Base-by-base conservation (phyloP, 306 rosid genomes). In the Trifolium fragiferum region DNA sequence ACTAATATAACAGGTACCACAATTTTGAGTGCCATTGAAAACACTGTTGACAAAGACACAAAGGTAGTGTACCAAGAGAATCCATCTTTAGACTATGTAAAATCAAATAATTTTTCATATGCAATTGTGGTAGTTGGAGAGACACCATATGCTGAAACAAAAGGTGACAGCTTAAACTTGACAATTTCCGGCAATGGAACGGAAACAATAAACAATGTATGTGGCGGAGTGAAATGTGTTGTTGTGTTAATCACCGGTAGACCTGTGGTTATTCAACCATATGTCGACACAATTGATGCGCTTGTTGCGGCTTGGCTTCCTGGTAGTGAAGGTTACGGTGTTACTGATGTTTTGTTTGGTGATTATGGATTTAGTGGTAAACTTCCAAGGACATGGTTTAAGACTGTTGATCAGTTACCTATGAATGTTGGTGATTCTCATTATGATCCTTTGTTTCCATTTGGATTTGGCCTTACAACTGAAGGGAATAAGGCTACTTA, bases 231-330 rank as follows among this genome's bases (percentile, higher is more conserved):
- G 13, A 82, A 68, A 54, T 82, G 86, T 19, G 82, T 78, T 7
- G 77, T 55, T 16, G 63, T 82, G 5, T 7, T 82, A 10, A 53
- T 82, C 58, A 73, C 80, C 7, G 82, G 86, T 21, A 75, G 82
- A 30, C 86, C 86, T 21, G 77, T 82, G 27, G 80, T 74, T 53
- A 77, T 78, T 1, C 43, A 73, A n/a, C 86, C 86, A 32, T 78
- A 77, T 43, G 2, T 82, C n/a, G 73, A 55, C 2, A 5, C 6
- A 20, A 65, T 65, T 65, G 70, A 65, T 6, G 50, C 77, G 4
- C 74, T 82, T 53, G 83, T 82, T 16, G 86, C 83, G n/a, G 86
- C 86, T 13, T 82, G 86, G 86, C 86, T 82, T 44, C 86, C 86
- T 0, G 83, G 86, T 9, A 61, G 53, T 54, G 86, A 82, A 21